A percentile compares a stretch with the other conserved stretches of the same genome.
Evolutionary conservation across 805 yeast genomes (phyloP).

Genomic region (Tetrapisispora namnaoensis): DNA sequence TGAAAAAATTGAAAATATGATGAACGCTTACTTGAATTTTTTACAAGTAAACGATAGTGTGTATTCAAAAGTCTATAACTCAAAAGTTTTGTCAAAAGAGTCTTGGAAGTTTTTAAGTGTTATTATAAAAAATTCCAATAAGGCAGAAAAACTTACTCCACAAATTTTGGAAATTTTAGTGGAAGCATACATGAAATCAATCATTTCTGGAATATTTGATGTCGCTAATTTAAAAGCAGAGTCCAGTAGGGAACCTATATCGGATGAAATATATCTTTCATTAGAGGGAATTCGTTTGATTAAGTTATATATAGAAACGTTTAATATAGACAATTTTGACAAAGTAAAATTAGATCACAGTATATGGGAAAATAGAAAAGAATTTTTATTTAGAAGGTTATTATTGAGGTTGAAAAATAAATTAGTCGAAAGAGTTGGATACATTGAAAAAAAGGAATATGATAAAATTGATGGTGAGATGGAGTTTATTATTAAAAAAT

Average conservation of each 20-base stretch:
- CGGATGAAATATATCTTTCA: constrained; percentile 13
- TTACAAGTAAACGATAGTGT: constrained; percentile 13
- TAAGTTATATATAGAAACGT: constrained; percentile 1
- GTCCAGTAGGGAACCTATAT: not conserved
- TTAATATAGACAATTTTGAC: constrained; percentile 5
- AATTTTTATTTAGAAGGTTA: constrained; percentile 18
- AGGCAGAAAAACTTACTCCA: constrained; percentile 6
- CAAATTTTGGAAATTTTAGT: constrained; percentile 6
- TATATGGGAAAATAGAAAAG: constrained; percentile 6
- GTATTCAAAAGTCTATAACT: constrained; percentile 6
- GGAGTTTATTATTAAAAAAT: constrained; percentile 12
- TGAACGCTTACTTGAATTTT: constrained; percentile 11
- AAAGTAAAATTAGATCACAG: constrained; percentile 7
- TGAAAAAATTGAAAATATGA: constrained; percentile 5
- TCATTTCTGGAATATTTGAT: constrained; percentile 8
- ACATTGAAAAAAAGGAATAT: constrained; percentile 8
- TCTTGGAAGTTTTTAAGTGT: constrained; percentile 22
- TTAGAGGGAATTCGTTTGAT: constrained; percentile 21
- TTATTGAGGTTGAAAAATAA: constrained; percentile 17
- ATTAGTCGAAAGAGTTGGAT: constrained; percentile 11
- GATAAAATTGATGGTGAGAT: constrained; percentile 4
- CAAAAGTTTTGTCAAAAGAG: constrained; percentile 10
- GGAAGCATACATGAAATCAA: constrained; percentile 14
- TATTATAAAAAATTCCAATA: constrained; percentile 12
- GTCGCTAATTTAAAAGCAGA: not conserved